A percentile compares a stretch with the other conserved stretches of the same genome.
These are phyloP conservation scores for Rhizoclosmatium globosum DNA, from an alignment of 192 early-diverging fungal species.

Conservation along the genomic window DNA sequence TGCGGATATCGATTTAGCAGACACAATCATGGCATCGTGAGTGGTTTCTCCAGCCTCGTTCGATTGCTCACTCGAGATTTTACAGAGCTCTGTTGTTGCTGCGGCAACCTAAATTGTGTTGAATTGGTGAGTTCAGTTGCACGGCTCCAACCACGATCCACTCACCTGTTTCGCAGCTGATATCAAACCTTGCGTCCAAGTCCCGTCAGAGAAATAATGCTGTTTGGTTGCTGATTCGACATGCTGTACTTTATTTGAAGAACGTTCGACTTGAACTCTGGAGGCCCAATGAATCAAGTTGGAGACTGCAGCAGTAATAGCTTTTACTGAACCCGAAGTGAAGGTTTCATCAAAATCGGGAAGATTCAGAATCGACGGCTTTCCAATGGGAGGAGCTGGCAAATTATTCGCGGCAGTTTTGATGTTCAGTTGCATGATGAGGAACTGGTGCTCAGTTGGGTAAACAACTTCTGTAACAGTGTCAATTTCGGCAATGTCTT, in stretches of 20 bases:
- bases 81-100: conserved; percentile 58
- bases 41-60: conserved; percentile 47
- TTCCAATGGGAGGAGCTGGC: too few relatives aligned
- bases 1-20: conserved; percentile 51
- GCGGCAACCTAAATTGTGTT: conserved; percentile 43
- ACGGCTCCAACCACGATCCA: background rate
- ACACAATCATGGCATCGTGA: conserved; percentile 59
- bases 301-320: conserved; percentile 59
- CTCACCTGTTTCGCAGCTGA: conserved; percentile 57
- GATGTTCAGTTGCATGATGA: too few relatives aligned
- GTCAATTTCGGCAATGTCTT: too few relatives aligned
- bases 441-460: too few relatives aligned
- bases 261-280: conserved; percentile 60
- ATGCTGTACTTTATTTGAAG: conserved; percentile 36
- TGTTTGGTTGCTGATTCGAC: background rate
- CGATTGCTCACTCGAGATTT: conserved; percentile 45
- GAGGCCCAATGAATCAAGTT: conserved; percentile 64
- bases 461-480: too few relatives aligned
- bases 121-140: background rate
- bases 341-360: too few relatives aligned
- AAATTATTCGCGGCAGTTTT: too few relatives aligned
- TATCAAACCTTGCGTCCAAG: conserved; percentile 68
- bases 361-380: too few relatives aligned
- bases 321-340: conserved; percentile 57
- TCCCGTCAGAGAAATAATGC: conserved; percentile 64